Base-by-base conservation (phyloP, 2,329 filamentous ascomycete genomes). In the Salinomyces thailandicus region DNA sequence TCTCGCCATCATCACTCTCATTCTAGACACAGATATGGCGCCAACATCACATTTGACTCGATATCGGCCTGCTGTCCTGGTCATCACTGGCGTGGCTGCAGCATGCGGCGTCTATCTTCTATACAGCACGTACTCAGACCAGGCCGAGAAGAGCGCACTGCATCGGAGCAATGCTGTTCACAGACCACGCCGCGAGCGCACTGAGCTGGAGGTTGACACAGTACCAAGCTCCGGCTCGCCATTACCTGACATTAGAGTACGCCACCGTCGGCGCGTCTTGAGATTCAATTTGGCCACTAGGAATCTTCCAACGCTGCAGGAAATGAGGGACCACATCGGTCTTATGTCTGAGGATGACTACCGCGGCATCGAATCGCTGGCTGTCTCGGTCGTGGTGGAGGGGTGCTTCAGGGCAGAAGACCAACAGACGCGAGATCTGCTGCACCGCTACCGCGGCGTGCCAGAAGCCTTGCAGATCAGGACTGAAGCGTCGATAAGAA, bases 131-230 rank as follows among this genome's bases (percentile, higher is more conserved):
- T 39, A 58, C 56, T 30, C 50, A 43, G 16, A 49, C 47, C 42
- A 46, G 37, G 37, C 51, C 49, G 40, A 51, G 2, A 28, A 4
- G 13, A 35, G 45, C 50, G 49, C 43, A 46, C 29, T 84, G 18
- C 79, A 74, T 47, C 67, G 80, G 43, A 79, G 78, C 53, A 83
- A 82, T 57, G 79, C 80, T 8, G 54, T 83, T 24, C 75, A 78
- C 43, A 71, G 73, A 9, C 22, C 31, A 54, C 39, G 16, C 11
- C 31, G 17, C 20, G 38, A 27, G 4, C 31, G 15, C 11, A 13
- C 26, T 16, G 15, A 33, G 30, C 29, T 19, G 6, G 7, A 18
- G 15, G 15, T 35, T 5, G 13, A 30, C 7, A 16, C 16, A 17
- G 15, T 18, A 22, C 36, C 39, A 7, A 18, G 32, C 15, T 5